These are phyloP conservation scores for Hygrocybe coccinea DNA, from an alignment of 768 basidiomycete species.

Conservation along the genomic window DNA sequence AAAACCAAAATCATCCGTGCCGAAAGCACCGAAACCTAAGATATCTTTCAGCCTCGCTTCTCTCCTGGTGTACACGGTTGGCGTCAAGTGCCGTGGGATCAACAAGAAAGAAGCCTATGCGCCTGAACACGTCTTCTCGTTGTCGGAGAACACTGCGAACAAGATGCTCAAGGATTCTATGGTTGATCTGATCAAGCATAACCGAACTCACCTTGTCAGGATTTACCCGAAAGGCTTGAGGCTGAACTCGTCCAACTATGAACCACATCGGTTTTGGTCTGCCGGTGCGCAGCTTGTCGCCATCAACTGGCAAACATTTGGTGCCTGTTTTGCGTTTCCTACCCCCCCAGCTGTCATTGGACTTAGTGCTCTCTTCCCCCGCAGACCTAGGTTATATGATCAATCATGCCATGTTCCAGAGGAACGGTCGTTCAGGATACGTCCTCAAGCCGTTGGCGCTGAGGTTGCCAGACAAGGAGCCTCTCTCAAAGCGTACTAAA, in stretches of 20 bases:
- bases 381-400: slow-evolving; percentile 87
- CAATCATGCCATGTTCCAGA: slow-evolving; percentile 94
- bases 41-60: slow-evolving; percentile 71
- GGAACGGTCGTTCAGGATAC: slow-evolving; percentile 86
- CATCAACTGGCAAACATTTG: slow-evolving; percentile 95
- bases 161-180: slow-evolving; percentile 65
- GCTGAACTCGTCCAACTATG: slow-evolving; percentile 81
- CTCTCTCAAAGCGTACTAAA: slow-evolving; percentile 50
- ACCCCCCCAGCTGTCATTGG: background rate
- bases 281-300: slow-evolving; percentile 89
- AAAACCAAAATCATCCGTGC: background rate
- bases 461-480: slow-evolving; percentile 57
- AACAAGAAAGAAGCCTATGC: slow-evolving; percentile 86
- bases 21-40: slow-evolving; percentile 47
- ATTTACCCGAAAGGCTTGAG: slow-evolving; percentile 86
- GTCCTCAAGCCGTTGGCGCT: slow-evolving; percentile 84
- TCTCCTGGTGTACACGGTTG: slow-evolving; percentile 92
- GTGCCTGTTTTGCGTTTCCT: slow-evolving; percentile 39
- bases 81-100: slow-evolving; percentile 91
- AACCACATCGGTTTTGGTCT: slow-evolving; percentile 88
- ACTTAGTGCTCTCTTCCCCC: background rate
- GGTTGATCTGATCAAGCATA: slow-evolving; percentile 85
- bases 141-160: slow-evolving; percentile 81
- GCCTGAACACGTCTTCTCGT: slow-evolving; percentile 84
- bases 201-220: slow-evolving; percentile 75